Base-by-base conservation (phyloP, 2,329 filamentous ascomycete species). In the Calycina marina region DNA sequence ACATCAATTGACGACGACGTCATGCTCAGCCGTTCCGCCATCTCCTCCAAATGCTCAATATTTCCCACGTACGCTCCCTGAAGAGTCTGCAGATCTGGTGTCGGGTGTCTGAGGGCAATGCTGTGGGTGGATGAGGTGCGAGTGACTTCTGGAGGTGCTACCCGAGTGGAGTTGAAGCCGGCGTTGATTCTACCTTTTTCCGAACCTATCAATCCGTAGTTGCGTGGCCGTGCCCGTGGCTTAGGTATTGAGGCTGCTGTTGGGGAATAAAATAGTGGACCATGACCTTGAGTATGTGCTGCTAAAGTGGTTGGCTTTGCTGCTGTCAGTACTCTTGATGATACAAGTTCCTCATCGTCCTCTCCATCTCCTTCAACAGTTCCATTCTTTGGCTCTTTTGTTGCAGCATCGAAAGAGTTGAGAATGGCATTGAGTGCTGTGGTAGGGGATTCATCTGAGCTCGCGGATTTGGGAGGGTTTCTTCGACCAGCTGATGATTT, bases 1-100 rank as follows among this genome's bases (percentile, higher is more conserved):
- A 80, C 72, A 46, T 79, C 78, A 48, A 85, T 79, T 40, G 80
- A 82, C 40, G 75, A 80, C 40, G 75, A 80, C 28, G 65, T 65
- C 35, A 73, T 76, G 44, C 77, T 81, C 53, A 86, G 62, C 42
- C 73, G 68, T 55, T 85, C 79, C 30, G 80, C 80, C 8, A 73
- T 77, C 42, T 77, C 74, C 55, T 88, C 80, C 40, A 86, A 69
- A 30, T 75, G 70, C 42, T 76, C 72, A 40, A 86, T 74, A 57
- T 78, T 84, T 50, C 65, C 66, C 12, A 67, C 57, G 50, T 71
- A 74, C 18, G 70, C 70, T 15, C 68, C 71, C 36, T 74, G 69
- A 35, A 73, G 63, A 31, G 64, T 63, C 49, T 69, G 69, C 30
- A 70, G 57, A 48, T 79, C 74, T 32, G 76, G 72, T 2, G 64